These are phyloP conservation scores for Hymenoscyphus scutula DNA, from an alignment of 2,329 filamentous ascomycete species.

Conservation along the genomic window DNA sequence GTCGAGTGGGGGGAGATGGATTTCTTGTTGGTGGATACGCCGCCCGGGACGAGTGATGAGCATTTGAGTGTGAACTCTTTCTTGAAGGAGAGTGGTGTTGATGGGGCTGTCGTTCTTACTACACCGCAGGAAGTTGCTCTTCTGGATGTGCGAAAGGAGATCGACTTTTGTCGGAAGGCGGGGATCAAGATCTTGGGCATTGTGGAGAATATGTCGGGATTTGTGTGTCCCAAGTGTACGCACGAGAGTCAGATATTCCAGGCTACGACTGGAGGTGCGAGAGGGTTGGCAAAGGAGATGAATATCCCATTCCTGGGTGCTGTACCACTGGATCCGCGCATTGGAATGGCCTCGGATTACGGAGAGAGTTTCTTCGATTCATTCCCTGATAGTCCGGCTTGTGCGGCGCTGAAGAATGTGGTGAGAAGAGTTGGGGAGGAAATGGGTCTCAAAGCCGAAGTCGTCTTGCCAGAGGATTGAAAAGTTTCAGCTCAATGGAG, in stretches of 20 bases:
- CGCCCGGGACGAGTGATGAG: conserved; percentile 92
- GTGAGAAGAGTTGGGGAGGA: conserved; percentile 69
- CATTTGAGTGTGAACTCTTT: conserved; percentile 92
- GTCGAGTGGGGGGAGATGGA: conserved; percentile 97
- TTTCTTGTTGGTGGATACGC: conserved; percentile 90
- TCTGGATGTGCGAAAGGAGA: conserved; percentile 92
- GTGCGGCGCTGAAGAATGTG: conserved; percentile 74
- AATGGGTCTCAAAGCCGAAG: conserved; percentile 47
- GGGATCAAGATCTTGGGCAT: conserved; percentile 84
- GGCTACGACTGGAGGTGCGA: conserved; percentile 85
- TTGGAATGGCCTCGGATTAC: conserved; percentile 95
- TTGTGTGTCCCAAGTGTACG: conserved; percentile 90
- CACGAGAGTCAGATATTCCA: conserved; percentile 83
- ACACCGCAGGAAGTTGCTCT: conserved; percentile 93
- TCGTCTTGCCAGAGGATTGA: conserved; percentile 29
- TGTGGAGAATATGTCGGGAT: conserved; percentile 97
- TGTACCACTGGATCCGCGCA: conserved; percentile 88
- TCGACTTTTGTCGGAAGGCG: conserved; percentile 95
- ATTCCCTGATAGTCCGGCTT: conserved; percentile 91
- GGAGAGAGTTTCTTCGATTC: conserved; percentile 96
- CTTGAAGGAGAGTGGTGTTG: conserved; percentile 85
- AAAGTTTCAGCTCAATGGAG: conserved; percentile 3
- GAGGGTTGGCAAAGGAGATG: conserved; percentile 78
- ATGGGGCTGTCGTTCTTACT: conserved; percentile 88
- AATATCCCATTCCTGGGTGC: conserved; percentile 83